phyloP scores from a whole-genome alignment of 2,329 filamentous ascomycete species.

The Neurospora crassa region DNA sequence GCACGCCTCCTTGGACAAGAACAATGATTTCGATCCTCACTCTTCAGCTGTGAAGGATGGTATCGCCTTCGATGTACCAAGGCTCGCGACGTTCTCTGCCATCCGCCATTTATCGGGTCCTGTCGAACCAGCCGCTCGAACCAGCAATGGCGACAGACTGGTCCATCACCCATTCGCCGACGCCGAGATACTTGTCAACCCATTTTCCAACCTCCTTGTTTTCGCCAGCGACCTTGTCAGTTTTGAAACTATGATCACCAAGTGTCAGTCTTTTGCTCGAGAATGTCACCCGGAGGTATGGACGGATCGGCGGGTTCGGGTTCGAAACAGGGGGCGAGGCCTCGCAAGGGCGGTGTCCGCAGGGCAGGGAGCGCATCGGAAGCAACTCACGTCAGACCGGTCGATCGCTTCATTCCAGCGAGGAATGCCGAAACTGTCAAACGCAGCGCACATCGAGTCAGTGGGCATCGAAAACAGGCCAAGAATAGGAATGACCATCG shows the following conservation, averaged over 20 bases:
- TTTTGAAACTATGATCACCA: constrained; percentile 61
- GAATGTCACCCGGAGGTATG: neutral
- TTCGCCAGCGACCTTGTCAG: constrained; percentile 69
- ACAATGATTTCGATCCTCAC: neutral
- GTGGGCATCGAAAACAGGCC: neutral
- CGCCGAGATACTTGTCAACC: constrained; percentile 87
- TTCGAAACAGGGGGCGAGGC: neutral
- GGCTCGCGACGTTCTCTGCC: neutral
- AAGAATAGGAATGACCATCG: neutral
- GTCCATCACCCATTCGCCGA: constrained; percentile 98
- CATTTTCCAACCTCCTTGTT: constrained; percentile 77
- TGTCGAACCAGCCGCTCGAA: constrained; percentile 82
- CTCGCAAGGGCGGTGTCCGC: neutral
- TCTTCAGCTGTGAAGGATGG: neutral
- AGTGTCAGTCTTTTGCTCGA: neutral
- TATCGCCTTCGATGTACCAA: neutral
- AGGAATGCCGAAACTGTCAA: constrained; percentile 84
- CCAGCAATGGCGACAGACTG: constrained; percentile 88
- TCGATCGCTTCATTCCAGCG: constrained; percentile 94
- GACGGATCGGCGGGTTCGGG: neutral
- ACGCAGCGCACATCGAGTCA: neutral
- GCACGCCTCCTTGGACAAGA: neutral
- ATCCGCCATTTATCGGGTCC: constrained; percentile 54
- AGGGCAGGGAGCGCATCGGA: neutral
- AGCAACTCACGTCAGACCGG: constrained; percentile 83